These are phyloP conservation scores for Hylodesmum podocarpum DNA, from an alignment of 306 rosid species.

Conservation along the genomic window DNA sequence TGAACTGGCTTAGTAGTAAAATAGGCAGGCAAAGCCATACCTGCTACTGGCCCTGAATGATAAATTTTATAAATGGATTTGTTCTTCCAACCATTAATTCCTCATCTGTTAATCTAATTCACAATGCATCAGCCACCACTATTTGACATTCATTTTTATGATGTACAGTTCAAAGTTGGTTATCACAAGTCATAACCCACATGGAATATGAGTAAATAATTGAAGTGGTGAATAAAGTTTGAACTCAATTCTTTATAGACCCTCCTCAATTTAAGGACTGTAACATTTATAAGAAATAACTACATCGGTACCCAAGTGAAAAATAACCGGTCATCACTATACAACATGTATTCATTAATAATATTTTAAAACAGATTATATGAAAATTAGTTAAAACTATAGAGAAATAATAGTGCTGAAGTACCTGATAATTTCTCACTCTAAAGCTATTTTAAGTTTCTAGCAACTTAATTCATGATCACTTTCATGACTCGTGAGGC, in stretches of 20 bases:
- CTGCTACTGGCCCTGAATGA: not conserved
- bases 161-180: not conserved
- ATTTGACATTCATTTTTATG: not conserved
- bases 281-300: not conserved
- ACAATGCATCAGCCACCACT: not conserved
- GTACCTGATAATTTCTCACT: too few species aligned
- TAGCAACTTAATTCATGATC: slow-evolving; percentile 1
- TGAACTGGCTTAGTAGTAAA: not conserved
- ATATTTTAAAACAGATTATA: too few species aligned
- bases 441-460: not conserved
- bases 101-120: not conserved
- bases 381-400: too few species aligned
- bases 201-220: too few species aligned
- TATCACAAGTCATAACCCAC: not conserved
- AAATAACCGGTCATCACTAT: too few species aligned
- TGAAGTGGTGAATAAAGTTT: not conserved
- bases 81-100: not conserved
- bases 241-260: not conserved
- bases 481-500: slow-evolving; percentile 17
- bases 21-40: slow-evolving; percentile 15
- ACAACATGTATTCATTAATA: too few species aligned
- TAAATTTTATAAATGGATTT: not conserved
- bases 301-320: not conserved
- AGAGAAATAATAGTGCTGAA: too few species aligned
- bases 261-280: not conserved